Percentiles rank a stretch among this genome's conserved stretches.
phyloP scores from a whole-genome alignment of 2,329 filamentous ascomycete species.

The Dothideomycetes sp. region DNA sequence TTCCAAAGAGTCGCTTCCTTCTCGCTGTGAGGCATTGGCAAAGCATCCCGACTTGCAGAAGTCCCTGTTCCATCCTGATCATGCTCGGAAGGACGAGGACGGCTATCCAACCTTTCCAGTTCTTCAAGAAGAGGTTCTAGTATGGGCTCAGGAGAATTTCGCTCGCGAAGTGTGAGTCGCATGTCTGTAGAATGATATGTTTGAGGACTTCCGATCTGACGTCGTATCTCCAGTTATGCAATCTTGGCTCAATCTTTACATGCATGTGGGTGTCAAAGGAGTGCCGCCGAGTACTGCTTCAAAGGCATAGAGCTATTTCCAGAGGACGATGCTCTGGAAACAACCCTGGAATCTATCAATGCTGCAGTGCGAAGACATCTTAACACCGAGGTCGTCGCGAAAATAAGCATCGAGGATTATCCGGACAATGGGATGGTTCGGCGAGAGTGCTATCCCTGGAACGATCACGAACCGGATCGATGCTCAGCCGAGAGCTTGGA shows the following conservation, averaged over 20 bases:
- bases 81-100: background rate
- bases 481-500: conserved; percentile 45
- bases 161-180: conserved; percentile 7
- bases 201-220: too few species aligned
- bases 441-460: conserved; percentile 54
- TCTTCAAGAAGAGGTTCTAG: conserved; percentile 1
- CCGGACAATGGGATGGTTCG: conserved; percentile 62
- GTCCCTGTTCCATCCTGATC: background rate
- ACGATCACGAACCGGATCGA: conserved; percentile 47
- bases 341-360: conserved; percentile 42
- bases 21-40: background rate
- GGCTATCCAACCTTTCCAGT: background rate
- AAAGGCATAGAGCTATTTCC: conserved; percentile 48
- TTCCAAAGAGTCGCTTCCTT: conserved; percentile 6
- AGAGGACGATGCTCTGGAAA: conserved; percentile 43
- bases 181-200: too few species aligned
- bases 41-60: background rate
- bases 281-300: conserved; percentile 54
- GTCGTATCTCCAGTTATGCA: conserved; percentile 1
- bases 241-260: conserved; percentile 7
- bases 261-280: conserved; percentile 26
- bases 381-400: background rate
- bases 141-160: conserved; percentile 6
- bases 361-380: conserved; percentile 4
- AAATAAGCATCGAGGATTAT: conserved; percentile 32